Conservation (phyloP, 352 stramenopile species). For the Phytophthora europaea region DNA sequence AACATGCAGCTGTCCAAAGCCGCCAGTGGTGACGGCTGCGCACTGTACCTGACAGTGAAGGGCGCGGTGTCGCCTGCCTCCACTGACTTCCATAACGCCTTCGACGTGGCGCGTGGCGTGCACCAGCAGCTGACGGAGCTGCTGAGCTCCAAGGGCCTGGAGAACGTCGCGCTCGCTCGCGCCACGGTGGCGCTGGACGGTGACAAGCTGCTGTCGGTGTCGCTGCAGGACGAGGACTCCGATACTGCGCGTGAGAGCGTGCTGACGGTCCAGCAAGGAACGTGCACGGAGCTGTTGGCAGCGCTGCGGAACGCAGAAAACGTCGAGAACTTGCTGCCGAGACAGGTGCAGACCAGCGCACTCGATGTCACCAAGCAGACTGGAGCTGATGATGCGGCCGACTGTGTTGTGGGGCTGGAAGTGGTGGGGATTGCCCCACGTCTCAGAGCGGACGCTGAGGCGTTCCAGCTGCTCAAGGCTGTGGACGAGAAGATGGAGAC, state of each 20-base stretch:
- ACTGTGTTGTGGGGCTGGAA: conserved; percentile 41
- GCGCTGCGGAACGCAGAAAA: conserved; percentile 22
- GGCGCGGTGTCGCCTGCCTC: conserved; percentile 18
- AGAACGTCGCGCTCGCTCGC: conserved; percentile 34
- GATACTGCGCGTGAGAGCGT: conserved; percentile 21
- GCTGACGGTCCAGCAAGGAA: conserved; percentile 40
- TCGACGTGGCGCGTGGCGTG: conserved; percentile 35
- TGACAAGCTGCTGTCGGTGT: conserved; percentile 40
- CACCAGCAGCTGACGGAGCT: conserved; percentile 36
- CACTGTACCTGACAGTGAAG: conserved; percentile 47
- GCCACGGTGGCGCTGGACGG: conserved; percentile 26
- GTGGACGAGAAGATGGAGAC: conserved; percentile 54
- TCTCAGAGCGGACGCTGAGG: conserved; percentile 21
- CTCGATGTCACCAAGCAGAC: conserved; percentile 37
- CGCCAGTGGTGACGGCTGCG: conserved; percentile 40
- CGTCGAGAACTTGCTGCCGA: conserved; percentile 26
- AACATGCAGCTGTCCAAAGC: conserved; percentile 53
- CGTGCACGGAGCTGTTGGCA: conserved; percentile 38
- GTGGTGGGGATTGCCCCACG: conserved; percentile 20
- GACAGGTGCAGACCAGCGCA: conserved; percentile 30
- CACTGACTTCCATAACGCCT: conserved; percentile 25
- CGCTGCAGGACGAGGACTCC: conserved; percentile 18
- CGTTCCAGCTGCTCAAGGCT: conserved; percentile 51
- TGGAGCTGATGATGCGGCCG: conserved; percentile 14
- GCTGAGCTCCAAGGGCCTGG: conserved; percentile 26